Conservation (phyloP, 1,284 basidiomycete genomes). For the Apiotrichum sp. region DNA sequence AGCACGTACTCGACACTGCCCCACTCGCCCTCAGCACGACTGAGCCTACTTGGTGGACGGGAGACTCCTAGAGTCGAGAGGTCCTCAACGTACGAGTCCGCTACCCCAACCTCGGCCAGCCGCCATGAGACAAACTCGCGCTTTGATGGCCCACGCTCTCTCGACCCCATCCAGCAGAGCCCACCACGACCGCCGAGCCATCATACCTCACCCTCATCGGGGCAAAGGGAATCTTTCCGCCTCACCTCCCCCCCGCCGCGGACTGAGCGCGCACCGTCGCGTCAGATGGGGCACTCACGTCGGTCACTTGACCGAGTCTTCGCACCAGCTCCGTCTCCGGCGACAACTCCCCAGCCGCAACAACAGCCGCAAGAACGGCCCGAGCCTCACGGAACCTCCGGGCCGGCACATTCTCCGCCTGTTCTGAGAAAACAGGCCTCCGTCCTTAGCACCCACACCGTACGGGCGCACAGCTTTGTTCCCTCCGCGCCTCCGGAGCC, state of each 20-base stretch:
- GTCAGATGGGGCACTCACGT: background rate
- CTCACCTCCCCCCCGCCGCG: background rate
- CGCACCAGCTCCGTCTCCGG: too few species aligned
- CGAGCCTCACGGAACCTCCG: too few species aligned
- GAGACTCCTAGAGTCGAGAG: background rate
- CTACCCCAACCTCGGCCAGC: background rate
- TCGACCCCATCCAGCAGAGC: constrained; percentile 18
- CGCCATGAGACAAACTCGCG: background rate
- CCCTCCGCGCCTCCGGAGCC: constrained; percentile 12
- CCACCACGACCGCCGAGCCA: constrained; percentile 5
- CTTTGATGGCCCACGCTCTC: constrained; percentile 2
- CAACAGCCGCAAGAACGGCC: too few species aligned
- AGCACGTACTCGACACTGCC: background rate
- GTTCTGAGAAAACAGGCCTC: constrained; percentile 10
- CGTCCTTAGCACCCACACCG: constrained; percentile 5
- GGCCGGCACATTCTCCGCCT: background rate
- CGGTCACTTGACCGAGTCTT: too few species aligned
- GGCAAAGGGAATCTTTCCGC: background rate
- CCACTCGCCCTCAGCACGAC: constrained; percentile 1
- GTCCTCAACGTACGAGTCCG: background rate
- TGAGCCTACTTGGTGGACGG: background rate
- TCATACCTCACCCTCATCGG: background rate
- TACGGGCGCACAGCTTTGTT: constrained; percentile 9
- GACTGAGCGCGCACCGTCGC: background rate
- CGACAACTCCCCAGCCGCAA: too few species aligned